These are phyloP conservation scores for Coemansia sp. DNA, from an alignment of 192 early-diverging fungal genomes.

Conservation along the genomic window DNA sequence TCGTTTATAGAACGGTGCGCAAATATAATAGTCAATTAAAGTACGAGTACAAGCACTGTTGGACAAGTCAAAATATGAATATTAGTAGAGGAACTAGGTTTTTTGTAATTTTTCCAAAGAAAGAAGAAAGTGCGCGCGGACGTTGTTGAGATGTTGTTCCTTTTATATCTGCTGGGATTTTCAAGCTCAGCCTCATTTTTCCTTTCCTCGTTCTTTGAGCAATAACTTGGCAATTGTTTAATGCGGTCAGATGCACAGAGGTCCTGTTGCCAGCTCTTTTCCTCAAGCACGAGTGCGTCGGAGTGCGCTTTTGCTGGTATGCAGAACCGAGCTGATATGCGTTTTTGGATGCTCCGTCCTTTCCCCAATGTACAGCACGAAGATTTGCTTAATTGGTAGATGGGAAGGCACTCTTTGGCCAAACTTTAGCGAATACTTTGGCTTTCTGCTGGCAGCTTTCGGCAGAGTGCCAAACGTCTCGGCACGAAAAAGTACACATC, in stretches of 20 bases:
- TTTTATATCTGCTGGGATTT: neutral
- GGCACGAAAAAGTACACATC: neutral
- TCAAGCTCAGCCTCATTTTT: constrained; percentile 13
- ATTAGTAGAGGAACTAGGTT: constrained; percentile 1
- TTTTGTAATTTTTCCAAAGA: constrained; percentile 9
- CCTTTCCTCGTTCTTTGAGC: neutral
- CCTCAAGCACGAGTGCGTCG: neutral
- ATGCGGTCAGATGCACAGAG: neutral
- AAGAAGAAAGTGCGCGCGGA: constrained; percentile 5
- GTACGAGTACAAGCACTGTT: neutral
- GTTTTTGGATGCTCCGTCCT: too few relatives aligned
- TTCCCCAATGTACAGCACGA: too few relatives aligned
- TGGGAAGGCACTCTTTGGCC: neutral
- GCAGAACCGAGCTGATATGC: neutral
- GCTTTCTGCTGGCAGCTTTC: constrained; percentile 1
- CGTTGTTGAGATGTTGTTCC: neutral
- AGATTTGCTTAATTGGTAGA: too few relatives aligned
- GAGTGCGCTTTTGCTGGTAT: neutral
- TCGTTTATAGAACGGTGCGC: constrained; percentile 2
- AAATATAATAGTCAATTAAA: constrained; percentile 10
- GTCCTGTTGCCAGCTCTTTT: constrained; percentile 6
- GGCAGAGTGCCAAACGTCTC: neutral
- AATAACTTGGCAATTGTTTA: neutral
- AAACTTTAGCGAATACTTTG: neutral
- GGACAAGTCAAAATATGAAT: neutral